phyloP scores from a whole-genome alignment of 495 filamentous ascomycete species.

The Penicillium herquei region DNA sequence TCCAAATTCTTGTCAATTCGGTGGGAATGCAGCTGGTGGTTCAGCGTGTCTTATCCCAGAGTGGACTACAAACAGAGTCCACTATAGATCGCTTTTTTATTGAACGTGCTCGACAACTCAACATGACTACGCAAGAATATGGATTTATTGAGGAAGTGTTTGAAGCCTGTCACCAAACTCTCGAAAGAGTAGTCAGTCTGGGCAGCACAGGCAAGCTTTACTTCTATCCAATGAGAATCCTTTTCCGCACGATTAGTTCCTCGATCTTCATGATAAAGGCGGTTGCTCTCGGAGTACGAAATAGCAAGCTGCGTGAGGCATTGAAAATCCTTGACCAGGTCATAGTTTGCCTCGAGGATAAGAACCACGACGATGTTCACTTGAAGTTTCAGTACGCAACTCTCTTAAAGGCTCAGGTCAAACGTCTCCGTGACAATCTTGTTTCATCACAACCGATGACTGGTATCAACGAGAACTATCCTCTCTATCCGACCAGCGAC shows the following conservation, averaged over 20 bases:
- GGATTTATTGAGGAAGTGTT: slow-evolving; percentile 41
- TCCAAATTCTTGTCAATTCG: slow-evolving; percentile 36
- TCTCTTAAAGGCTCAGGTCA: slow-evolving; percentile 29
- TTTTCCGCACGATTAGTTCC: slow-evolving; percentile 37
- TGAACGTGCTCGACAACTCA: slow-evolving; percentile 9
- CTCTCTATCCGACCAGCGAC: background rate
- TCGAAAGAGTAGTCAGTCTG: slow-evolving; percentile 20
- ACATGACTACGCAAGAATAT: slow-evolving; percentile 25
- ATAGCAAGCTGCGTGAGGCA: slow-evolving; percentile 30
- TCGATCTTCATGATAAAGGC: slow-evolving; percentile 44
- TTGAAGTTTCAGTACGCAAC: slow-evolving; percentile 35
- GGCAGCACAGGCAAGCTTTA: slow-evolving; percentile 12
- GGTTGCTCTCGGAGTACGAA: slow-evolving; percentile 34
- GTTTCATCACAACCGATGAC: background rate
- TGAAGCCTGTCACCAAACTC: slow-evolving; percentile 31
- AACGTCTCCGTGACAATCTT: slow-evolving; percentile 20
- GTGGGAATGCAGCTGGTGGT: slow-evolving; percentile 39
- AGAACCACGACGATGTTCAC: slow-evolving; percentile 36
- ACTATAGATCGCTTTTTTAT: slow-evolving; percentile 15
- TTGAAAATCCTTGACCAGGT: slow-evolving; percentile 35
- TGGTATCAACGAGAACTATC: background rate
- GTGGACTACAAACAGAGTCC: slow-evolving; percentile 2
- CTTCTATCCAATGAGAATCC: slow-evolving; percentile 37
- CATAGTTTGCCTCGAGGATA: slow-evolving; percentile 29
- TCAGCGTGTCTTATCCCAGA: slow-evolving; percentile 21